Percentiles rank a stretch among this genome's conserved stretches.
phyloP scores from a whole-genome alignment of 2,329 filamentous ascomycete genomes.

The Ophiostoma sp. region DNA sequence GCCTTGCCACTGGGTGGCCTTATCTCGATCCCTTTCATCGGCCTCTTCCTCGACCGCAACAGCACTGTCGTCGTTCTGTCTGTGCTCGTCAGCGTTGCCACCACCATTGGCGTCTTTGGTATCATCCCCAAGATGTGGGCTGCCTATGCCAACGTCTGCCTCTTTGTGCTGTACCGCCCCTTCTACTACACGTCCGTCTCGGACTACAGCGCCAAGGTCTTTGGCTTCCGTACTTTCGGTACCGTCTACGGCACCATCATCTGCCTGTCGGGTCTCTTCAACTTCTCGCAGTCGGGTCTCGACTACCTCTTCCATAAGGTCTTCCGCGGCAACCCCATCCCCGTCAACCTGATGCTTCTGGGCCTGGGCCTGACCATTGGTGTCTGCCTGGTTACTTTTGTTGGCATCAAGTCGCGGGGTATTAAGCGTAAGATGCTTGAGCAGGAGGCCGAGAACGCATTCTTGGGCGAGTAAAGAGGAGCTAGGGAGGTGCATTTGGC shows the following conservation, averaged over 20 bases:
- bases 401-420: constrained; percentile 47
- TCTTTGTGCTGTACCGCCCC: constrained; percentile 84
- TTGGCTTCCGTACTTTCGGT: constrained; percentile 87
- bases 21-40: constrained; percentile 83
- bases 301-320: constrained; percentile 74
- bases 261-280: constrained; percentile 78
- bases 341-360: constrained; percentile 72
- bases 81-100: constrained; percentile 69
- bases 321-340: constrained; percentile 71
- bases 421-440: constrained; percentile 39
- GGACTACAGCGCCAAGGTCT: constrained; percentile 88
- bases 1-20: constrained; percentile 80
- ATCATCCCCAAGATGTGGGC: constrained; percentile 68
- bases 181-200: constrained; percentile 91
- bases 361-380: constrained; percentile 64
- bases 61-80: constrained; percentile 70
- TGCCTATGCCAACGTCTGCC: constrained; percentile 71
- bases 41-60: constrained; percentile 72
- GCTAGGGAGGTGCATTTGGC: neutral
- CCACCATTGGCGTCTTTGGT: constrained; percentile 73
- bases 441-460: constrained; percentile 37
- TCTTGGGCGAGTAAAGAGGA: constrained; percentile 21
- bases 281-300: constrained; percentile 78
- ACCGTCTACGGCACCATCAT: constrained; percentile 94
- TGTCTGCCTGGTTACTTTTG: constrained; percentile 64